These are phyloP conservation scores for Exophiala aquamarina DNA, from an alignment of 2,329 filamentous ascomycete genomes.

Conservation along the genomic window DNA sequence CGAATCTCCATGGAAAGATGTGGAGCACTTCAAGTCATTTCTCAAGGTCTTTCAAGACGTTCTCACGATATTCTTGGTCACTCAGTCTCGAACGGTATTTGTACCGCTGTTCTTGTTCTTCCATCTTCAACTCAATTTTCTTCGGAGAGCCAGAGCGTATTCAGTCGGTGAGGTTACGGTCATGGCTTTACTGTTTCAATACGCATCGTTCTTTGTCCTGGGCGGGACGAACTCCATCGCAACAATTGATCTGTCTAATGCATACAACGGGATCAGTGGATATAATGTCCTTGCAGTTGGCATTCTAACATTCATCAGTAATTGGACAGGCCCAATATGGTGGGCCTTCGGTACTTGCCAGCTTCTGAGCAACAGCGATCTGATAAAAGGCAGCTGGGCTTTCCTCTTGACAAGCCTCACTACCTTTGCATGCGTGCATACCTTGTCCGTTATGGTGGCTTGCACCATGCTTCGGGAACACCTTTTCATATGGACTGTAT, in stretches of 20 bases:
- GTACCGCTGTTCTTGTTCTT: conserved; percentile 81
- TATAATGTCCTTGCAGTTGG: conserved; percentile 84
- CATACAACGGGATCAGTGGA: conserved; percentile 84
- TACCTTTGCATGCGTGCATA: conserved; percentile 64
- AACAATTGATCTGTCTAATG: conserved; percentile 88
- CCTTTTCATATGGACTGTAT: conserved; percentile 98
- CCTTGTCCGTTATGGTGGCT: conserved; percentile 79
- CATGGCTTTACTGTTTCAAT: conserved; percentile 73
- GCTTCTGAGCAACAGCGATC: conserved; percentile 13
- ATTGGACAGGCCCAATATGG: conserved; percentile 90
- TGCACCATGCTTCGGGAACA: conserved; percentile 83
- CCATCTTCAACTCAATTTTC: conserved; percentile 57
- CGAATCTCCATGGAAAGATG: conserved; percentile 24
- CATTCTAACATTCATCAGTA: conserved; percentile 77
- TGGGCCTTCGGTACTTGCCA: conserved; percentile 66
- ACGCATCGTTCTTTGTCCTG: conserved; percentile 82
- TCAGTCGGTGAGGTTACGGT: conserved; percentile 61
- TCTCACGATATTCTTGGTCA: conserved; percentile 76
- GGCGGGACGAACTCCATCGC: conserved; percentile 94
- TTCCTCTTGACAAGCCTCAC: conserved; percentile 57
- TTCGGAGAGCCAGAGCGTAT: conserved; percentile 45
- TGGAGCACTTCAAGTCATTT: conserved; percentile 15
- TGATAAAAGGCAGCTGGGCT: conserved; percentile 33
- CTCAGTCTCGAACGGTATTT: conserved; percentile 82
- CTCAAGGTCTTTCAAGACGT: conserved; percentile 61